Evolutionary conservation across 2,329 filamentous ascomycete genomes (phyloP), one percentile per base, ranked within the genome.

Genomic region (Coniochaeta sp.): DNA sequence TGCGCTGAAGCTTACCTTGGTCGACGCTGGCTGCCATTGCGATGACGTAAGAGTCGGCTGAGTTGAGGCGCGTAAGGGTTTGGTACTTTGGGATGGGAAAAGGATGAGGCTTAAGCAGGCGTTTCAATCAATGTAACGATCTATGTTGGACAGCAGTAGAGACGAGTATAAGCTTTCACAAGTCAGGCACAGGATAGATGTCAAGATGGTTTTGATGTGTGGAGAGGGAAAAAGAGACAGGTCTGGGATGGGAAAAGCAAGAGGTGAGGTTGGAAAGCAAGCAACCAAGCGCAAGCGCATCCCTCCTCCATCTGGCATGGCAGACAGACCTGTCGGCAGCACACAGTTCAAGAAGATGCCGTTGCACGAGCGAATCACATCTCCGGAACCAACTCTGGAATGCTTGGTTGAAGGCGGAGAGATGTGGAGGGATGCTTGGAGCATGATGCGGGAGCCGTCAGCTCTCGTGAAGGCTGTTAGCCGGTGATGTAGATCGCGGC

Each of bases 1-100:
- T 22, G 48, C 28, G 31, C 45, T 45, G 31, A 30, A 48, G 24
- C 60, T 59, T 52, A 61, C 60, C 58, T 59, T 61, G 54, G 46
- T 58, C 53, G 13, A 51, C 50, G 52, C 58, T 55, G 31, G 52
- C 51, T 38, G 60, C 53, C 60, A 61, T 63, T 50, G 56, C 54
- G 51, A 63, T 63, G 60, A 61, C 60, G 60, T 63, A 61, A 51
- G 45, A 42, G 18, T 22, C 10, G 38, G 38, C 20, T 42, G 20
- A 26, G 38, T 14, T 42, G 38, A 42, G 38, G 38, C 38, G 38
- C 38, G 38, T 24, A 24, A n/a, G n/a, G n/a, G n/a, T n/a, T n/a
- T n/a, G 38, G 35, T 40, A 24, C 35, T 24, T 16, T 5, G 18
- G 18, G 20, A 40, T 22, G 18, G 35, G 5, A 16, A 40, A 40